Conservation (phyloP, 352 stramenopile species). For the Globisporangium rhizosaccharum region DNA sequence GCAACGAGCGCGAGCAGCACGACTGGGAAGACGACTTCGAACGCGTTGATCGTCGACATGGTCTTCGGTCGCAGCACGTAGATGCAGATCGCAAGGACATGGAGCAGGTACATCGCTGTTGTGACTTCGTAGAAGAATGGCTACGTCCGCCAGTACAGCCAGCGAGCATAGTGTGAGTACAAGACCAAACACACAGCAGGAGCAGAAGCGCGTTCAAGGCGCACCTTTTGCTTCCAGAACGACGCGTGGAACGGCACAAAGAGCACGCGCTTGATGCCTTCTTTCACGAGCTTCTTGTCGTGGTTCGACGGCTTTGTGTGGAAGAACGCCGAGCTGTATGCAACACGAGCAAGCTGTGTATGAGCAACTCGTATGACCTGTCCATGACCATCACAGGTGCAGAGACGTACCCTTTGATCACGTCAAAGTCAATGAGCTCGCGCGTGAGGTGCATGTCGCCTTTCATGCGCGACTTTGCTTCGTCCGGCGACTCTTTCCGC, state of each 20-base stretch:
- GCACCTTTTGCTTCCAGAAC: constrained; percentile 71
- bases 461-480: constrained; percentile 37
- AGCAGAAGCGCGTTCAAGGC: not conserved
- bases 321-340: constrained; percentile 66
- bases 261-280: constrained; percentile 61
- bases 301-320: constrained; percentile 81
- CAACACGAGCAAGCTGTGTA: not conserved
- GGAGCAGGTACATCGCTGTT: constrained; percentile 55
- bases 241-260: constrained; percentile 66
- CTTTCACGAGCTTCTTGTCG: constrained; percentile 72
- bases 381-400: not conserved
- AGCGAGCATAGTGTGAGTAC: not conserved
- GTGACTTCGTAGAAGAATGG: constrained; percentile 58
- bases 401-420: constrained; percentile 71
- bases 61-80: constrained; percentile 45
- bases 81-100: constrained; percentile 33
- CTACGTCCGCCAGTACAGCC: constrained; percentile 12
- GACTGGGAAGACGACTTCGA: constrained; percentile 64
- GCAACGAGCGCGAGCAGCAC: constrained; percentile 55
- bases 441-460: constrained; percentile 57
- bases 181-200: not conserved
- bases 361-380: not conserved
- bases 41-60: constrained; percentile 51
- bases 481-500: constrained; percentile 45
- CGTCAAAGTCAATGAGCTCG: constrained; percentile 84